A percentile compares a stretch with the other conserved stretches of the same genome.
Evolutionary conservation across 1,284 basidiomycete genomes (phyloP).

Genomic region (Ustilago crameri): DNA sequence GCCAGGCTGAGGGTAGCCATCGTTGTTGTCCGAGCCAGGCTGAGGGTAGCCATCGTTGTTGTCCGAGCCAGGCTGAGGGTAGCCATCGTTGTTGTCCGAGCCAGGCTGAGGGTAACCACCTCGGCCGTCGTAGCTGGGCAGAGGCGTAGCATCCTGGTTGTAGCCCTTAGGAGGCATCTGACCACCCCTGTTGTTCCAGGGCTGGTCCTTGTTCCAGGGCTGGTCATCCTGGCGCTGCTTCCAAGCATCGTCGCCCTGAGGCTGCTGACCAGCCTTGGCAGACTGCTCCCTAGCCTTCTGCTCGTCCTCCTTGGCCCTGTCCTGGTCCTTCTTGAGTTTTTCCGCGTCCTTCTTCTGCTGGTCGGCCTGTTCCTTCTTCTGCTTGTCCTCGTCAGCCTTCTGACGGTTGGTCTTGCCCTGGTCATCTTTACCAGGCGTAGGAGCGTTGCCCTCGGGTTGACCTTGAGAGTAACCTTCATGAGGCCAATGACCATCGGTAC

Average conservation of each 20-base stretch:
- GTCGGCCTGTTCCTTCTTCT: slow-evolving; percentile 9
- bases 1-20: too few relatives aligned
- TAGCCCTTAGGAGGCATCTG: background rate
- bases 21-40: background rate
- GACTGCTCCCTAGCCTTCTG: too few relatives aligned
- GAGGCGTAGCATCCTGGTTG: background rate
- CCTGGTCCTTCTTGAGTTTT: slow-evolving; percentile 1
- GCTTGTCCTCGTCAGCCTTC: slow-evolving; percentile 8
- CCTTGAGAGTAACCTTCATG: background rate
- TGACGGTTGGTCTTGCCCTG: slow-evolving; percentile 7
- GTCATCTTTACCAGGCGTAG: background rate
- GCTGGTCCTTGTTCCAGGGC: too few relatives aligned
- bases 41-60: background rate
- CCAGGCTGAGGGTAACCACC: background rate
- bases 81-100: background rate
- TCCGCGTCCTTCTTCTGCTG: slow-evolving; percentile 14
- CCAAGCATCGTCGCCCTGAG: background rate
- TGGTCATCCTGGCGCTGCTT: too few relatives aligned
- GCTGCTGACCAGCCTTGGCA: too few relatives aligned
- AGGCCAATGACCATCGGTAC: too few relatives aligned
- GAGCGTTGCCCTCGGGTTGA: background rate
- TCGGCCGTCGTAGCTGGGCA: background rate
- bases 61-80: too few relatives aligned
- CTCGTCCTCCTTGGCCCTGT: slow-evolving; percentile 2
- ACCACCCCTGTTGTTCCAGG: too few relatives aligned